These are phyloP conservation scores for Pleodorina starrii DNA, from an alignment of 139 green algal species.

Conservation along the genomic window DNA sequence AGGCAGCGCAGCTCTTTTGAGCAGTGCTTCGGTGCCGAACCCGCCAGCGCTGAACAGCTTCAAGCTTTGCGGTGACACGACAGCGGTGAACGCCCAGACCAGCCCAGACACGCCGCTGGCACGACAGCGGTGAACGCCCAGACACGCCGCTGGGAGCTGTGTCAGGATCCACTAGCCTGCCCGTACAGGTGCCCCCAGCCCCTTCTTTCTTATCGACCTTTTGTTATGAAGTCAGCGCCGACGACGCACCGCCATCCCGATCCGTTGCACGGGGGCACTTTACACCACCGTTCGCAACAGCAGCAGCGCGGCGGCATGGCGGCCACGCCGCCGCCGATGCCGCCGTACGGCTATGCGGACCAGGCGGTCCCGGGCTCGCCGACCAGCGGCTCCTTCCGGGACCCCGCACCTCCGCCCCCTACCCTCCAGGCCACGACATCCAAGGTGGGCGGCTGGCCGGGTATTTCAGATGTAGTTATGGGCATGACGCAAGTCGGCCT, in stretches of 20 bases:
- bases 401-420: not conserved
- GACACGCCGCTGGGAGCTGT: no score
- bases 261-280: not conserved
- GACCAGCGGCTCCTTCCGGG: not conserved
- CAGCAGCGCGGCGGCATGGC: constrained; percentile 9
- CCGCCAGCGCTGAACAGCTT: not conserved
- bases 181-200: no score
- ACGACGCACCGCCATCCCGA: not conserved
- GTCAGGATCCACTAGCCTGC: no score
- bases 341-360: not conserved
- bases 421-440: not conserved
- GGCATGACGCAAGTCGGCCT: no score
- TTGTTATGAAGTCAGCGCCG: no score
- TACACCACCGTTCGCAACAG: not conserved
- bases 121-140: no score
- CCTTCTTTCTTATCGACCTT: no score
- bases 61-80: not conserved
- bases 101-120: no score
- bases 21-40: not conserved
- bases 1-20: not conserved
- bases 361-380: not conserved
- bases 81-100: not conserved
- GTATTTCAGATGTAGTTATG: no score
- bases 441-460: not conserved
- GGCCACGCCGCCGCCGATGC: not conserved